Percentiles rank a stretch among this genome's conserved stretches.
phyloP scores from a whole-genome alignment of 345 rosid genomes.

The Turnera subulata region DNA sequence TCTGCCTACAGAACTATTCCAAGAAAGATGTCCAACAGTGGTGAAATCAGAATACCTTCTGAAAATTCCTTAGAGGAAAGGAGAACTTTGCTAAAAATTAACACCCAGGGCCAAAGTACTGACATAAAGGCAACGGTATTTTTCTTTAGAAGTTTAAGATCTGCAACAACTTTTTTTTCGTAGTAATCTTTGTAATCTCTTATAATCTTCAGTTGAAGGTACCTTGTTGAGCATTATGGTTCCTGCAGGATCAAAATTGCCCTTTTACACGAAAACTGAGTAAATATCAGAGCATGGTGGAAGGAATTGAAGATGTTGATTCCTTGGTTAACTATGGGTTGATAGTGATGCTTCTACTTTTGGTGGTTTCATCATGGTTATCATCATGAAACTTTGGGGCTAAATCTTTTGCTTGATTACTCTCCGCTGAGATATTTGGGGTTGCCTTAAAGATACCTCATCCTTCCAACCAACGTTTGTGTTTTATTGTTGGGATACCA shows the following conservation, averaged over 20 bases:
- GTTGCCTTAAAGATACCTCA: no score
- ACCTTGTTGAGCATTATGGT: no score
- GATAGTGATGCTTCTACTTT: conserved; percentile 44
- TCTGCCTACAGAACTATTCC: conserved; percentile 49
- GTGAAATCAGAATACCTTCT: conserved; percentile 22
- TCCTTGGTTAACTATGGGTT: conserved; percentile 58
- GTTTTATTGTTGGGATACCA: no score
- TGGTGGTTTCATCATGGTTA: conserved; percentile 41
- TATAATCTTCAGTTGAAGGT: no score
- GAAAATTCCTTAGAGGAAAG: conserved; percentile 28
- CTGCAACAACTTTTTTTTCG: no score
- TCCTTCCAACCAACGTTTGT: no score
- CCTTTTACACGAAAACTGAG: conserved; percentile 35
- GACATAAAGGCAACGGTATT: conserved; percentile 36
- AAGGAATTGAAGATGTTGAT: conserved; percentile 45
- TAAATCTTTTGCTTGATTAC: no score
- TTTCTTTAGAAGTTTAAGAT: not conserved
- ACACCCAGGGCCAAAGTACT: conserved; percentile 17
- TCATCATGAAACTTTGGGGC: conserved; percentile 20
- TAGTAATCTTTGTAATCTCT: not conserved
- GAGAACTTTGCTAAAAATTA: conserved; percentile 19
- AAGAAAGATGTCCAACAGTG: conserved; percentile 28
- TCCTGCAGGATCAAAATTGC: conserved; percentile 43
- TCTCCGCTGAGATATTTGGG: no score
- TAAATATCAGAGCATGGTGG: conserved; percentile 32